Conservation (phyloP, 2,329 filamentous ascomycete genomes). For the Penicillium sp. region DNA sequence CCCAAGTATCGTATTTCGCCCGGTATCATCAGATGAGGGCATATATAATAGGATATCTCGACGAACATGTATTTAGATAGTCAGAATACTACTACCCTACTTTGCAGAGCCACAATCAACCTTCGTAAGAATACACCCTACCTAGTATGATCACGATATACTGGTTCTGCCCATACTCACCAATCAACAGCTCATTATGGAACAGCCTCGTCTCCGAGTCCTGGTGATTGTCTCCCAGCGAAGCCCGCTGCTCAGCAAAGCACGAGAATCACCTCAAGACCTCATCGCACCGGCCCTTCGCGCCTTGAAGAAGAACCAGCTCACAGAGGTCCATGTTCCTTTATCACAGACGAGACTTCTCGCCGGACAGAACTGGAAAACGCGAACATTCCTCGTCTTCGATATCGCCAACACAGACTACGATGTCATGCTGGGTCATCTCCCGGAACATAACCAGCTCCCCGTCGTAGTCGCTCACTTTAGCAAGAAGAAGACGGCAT, state of each 20-base stretch:
- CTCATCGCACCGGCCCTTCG: slow-evolving; percentile 24
- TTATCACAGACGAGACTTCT: slow-evolving; percentile 20
- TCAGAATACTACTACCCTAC: no score
- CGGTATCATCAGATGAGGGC: neutral
- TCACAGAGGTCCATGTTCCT: slow-evolving; percentile 5
- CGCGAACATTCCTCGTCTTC: slow-evolving; percentile 31
- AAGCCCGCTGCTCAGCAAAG: slow-evolving; percentile 21
- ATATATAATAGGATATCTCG: neutral
- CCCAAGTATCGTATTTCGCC: neutral
- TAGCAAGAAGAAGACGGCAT: slow-evolving; percentile 27
- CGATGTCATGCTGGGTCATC: slow-evolving; percentile 26
- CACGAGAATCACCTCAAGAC: slow-evolving; percentile 22
- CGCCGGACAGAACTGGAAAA: slow-evolving; percentile 28
- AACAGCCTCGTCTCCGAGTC: slow-evolving; percentile 21
- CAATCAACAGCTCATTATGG: neutral
- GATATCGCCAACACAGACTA: slow-evolving; percentile 29
- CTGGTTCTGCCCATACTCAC: neutral
- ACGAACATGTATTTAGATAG: no score
- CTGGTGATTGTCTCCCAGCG: slow-evolving; percentile 29
- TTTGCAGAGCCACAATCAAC: no score
- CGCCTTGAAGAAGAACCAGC: slow-evolving; percentile 19
- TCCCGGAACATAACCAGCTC: slow-evolving; percentile 31
- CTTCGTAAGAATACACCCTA: no score
- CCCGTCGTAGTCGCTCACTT: slow-evolving; percentile 29
- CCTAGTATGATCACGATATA: no score